phyloP scores from a whole-genome alignment of 2,329 filamentous ascomycete species.

The Cytospora piceicola region DNA sequence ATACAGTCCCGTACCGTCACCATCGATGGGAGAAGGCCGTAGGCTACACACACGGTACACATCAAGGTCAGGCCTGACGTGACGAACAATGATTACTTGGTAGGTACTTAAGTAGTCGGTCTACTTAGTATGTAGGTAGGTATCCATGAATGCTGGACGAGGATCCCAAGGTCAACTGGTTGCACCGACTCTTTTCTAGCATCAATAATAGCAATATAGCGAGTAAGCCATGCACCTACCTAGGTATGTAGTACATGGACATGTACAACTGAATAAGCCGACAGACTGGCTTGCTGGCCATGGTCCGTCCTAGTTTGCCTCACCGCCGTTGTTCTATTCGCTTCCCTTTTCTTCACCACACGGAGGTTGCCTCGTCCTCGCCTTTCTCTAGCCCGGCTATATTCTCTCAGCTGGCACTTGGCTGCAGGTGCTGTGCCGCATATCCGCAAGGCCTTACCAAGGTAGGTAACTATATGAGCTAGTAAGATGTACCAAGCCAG shows the following conservation, averaged over 20 bases:
- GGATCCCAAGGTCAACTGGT: too few relatives aligned
- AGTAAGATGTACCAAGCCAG: too few relatives aligned
- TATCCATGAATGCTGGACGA: too few relatives aligned
- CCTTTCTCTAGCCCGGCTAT: neutral
- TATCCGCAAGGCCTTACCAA: neutral
- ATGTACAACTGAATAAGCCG: neutral
- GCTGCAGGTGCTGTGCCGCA: neutral
- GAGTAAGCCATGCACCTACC: too few relatives aligned
- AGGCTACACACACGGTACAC: neutral
- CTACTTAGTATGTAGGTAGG: too few relatives aligned
- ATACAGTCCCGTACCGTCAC: too few relatives aligned
- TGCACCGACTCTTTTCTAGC: neutral
- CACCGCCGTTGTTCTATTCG: neutral
- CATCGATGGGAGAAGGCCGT: neutral
- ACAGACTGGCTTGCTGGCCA: neutral
- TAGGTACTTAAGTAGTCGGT: too few relatives aligned
- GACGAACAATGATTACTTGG: neutral
- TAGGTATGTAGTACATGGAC: neutral
- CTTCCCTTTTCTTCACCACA: neutral
- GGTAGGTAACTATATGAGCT: too few relatives aligned
- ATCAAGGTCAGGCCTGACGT: neutral
- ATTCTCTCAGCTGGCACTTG: neutral
- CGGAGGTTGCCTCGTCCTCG: neutral
- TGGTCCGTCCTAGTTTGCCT: neutral
- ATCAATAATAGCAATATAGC: too few relatives aligned